phyloP scores from a whole-genome alignment of 306 rosid genomes.

The Dicorynia guianensis region DNA sequence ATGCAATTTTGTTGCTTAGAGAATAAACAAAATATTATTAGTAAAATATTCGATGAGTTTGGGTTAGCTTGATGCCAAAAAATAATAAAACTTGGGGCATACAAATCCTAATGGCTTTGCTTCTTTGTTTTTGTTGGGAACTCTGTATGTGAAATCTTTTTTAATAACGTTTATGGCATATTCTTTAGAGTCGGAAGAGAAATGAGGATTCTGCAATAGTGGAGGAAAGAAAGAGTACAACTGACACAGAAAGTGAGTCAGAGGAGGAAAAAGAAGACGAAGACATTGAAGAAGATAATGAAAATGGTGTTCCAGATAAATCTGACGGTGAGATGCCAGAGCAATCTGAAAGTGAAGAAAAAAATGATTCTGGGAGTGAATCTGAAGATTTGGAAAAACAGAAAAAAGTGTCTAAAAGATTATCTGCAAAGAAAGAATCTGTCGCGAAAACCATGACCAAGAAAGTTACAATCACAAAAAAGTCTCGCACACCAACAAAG shows the following conservation, averaged over 20 bases:
- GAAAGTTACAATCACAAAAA: constrained; percentile 52
- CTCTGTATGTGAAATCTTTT: constrained; percentile 28
- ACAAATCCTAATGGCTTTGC: neutral
- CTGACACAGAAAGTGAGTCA: constrained; percentile 80
- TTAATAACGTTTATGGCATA: constrained; percentile 32
- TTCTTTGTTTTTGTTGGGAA: constrained; percentile 9
- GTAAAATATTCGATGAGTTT: neutral
- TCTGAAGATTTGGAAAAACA: constrained; percentile 60
- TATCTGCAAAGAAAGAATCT: constrained; percentile 73
- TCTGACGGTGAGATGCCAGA: constrained; percentile 77
- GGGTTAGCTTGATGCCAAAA: neutral
- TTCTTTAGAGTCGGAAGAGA: constrained; percentile 68
- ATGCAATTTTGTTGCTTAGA: neutral
- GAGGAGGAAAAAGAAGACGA: constrained; percentile 59
- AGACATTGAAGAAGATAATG: constrained; percentile 68
- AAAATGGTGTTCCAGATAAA: constrained; percentile 70
- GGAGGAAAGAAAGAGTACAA: constrained; percentile 59
- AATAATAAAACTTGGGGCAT: neutral
- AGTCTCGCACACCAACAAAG: constrained; percentile 61
- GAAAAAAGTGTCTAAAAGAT: constrained; percentile 52
- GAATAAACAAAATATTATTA: neutral
- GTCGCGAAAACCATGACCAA: constrained; percentile 60
- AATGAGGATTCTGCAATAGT: constrained; percentile 57
- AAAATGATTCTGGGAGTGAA: constrained; percentile 74
- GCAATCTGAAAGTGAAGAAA: constrained; percentile 74